Percentiles rank a stretch among this genome's conserved stretches.
Conservation (phyloP, 1,284 basidiomycete genomes). For the Meripilus lineatus region DNA sequence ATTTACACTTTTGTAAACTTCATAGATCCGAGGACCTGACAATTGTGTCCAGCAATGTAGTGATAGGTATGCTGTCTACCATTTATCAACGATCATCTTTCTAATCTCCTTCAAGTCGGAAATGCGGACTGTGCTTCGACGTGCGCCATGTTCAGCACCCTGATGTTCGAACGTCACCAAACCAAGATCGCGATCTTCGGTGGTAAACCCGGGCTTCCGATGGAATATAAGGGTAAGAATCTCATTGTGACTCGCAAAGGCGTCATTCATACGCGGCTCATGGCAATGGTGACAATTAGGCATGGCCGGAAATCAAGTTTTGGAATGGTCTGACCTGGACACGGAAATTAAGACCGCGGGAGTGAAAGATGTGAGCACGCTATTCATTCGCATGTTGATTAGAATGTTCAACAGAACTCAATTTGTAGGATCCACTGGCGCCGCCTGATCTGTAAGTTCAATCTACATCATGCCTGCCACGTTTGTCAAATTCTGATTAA, state of each 20-base stretch:
- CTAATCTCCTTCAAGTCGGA: conserved; percentile 29
- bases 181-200: conserved; percentile 58
- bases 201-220: conserved; percentile 45
- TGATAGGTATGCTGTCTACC: background rate
- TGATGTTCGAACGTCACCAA: conserved; percentile 55
- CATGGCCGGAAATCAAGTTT: conserved; percentile 63
- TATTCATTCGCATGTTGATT: background rate
- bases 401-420: background rate
- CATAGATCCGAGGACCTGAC: background rate
- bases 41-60: background rate
- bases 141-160: conserved; percentile 59
- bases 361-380: conserved; percentile 43
- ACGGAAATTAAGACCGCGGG: conserved; percentile 61
- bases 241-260: background rate
- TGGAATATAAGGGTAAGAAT: conserved; percentile 51
- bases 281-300: conserved; percentile 25
- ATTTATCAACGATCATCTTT: conserved; percentile 1
- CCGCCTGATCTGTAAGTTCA: conserved; percentile 51
- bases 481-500: background rate
- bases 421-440: conserved; percentile 48
- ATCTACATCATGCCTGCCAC: no score
- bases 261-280: background rate
- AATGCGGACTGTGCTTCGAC: conserved; percentile 59
- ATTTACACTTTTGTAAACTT: background rate
- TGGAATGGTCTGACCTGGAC: conserved; percentile 60